Base-by-base conservation (phyloP, 2,329 filamentous ascomycete species). In the Microdochium bolleyi region DNA sequence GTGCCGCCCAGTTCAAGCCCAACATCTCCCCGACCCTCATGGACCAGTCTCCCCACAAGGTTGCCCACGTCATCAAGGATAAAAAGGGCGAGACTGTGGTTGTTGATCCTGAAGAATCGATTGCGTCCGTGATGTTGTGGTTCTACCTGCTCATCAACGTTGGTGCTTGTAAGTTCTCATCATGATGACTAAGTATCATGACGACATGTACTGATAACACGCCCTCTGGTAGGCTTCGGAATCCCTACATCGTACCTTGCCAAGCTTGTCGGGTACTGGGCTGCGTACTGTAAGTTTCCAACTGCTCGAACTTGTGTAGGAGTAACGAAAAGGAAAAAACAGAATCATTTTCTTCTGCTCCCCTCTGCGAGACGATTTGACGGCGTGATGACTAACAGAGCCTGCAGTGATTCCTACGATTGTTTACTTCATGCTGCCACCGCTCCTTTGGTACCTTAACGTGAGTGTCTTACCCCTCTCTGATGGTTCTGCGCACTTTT, bases 1-100 rank as follows among this genome's bases (percentile, higher is more conserved):
- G 86, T 32, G 87, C 85, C 2, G 86, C 68, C 52, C 69, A 73
- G 62, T 89, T 89, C 75, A 91, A 90, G 70, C 71, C 84, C 41
- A 89, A 89, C 58, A 83, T 91, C 38, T 82, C 83, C 0, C 83
- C 84, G 0, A 73, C 86, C 5, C 75, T 88, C 30, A 81, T 85
- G n/a, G 85, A 88, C 58, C 84, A 88, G 63, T 79, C 83, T 61
- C 75, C 70, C 9, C 75, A 79, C 37, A 79, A 80, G 24, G 75
- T 76, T 37, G 73, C 77, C 13, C 75, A 73, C 48, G 73, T 85
- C 48, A 69, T 76, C 53, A 78, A 73, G 7, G 64, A 78, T 2
- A 64, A 66, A 54, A 78, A 69, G 1, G 84, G 84, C 32, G 80
- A 87, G 64, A 77, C 78, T 38, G 81, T 87, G 27, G 84, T 88